phyloP scores from a whole-genome alignment of 108 stramenopile species.

The Stephanodiscus minutulus region DNA sequence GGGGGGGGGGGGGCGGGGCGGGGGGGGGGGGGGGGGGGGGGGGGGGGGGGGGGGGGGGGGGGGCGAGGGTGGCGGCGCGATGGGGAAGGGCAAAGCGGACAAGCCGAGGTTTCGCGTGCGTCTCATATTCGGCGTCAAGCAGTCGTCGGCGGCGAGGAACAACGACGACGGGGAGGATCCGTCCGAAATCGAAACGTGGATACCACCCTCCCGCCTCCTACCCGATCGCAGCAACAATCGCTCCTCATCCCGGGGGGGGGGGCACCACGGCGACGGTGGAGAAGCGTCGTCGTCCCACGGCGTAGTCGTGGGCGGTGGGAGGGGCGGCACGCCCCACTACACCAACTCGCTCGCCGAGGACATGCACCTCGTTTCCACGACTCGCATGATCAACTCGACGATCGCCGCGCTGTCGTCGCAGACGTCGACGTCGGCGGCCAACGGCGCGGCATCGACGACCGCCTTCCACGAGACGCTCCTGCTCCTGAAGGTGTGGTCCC shows the following conservation, averaged over 20 bases:
- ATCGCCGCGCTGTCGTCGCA: conserved; percentile 13
- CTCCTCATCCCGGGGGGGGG: too few species aligned
- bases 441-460: too few species aligned
- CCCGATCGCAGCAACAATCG: conserved; percentile 81
- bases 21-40: neutral
- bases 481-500: conserved; percentile 81
- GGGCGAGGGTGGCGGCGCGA: conserved; percentile 4
- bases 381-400: conserved; percentile 42
- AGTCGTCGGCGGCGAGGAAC: conserved; percentile 6
- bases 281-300: conserved; percentile 1
- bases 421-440: neutral
- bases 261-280: conserved; percentile 7
- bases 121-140: conserved; percentile 71
- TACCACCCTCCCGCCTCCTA: conserved; percentile 72
- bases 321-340: conserved; percentile 56
- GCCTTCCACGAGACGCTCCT: conserved; percentile 62
- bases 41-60: conserved; percentile 18
- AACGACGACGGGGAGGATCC: conserved; percentile 28
- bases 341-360: conserved; percentile 68
- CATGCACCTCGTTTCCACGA: conserved; percentile 46
- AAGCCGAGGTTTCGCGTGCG: conserved; percentile 69
- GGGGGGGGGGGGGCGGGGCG: conserved; percentile 27
- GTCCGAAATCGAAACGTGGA: conserved; percentile 55
- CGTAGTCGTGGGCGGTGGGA: neutral
- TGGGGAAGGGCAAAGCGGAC: conserved; percentile 3